These are phyloP conservation scores for Infundibulicybe gibba DNA, from an alignment of 768 basidiomycete genomes.

Conservation along the genomic window DNA sequence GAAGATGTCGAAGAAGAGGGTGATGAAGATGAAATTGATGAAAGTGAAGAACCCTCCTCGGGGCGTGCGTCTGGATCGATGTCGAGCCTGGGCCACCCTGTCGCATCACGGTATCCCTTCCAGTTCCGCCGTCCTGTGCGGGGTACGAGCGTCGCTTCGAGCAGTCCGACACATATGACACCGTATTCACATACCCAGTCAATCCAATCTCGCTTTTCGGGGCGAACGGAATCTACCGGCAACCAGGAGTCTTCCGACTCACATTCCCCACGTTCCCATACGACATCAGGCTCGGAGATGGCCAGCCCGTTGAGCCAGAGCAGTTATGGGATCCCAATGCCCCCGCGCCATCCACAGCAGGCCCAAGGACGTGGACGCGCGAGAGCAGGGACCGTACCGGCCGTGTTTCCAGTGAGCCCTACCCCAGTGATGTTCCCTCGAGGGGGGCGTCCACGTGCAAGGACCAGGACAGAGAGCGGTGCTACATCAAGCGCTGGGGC, in stretches of 20 bases:
- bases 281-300: constrained; percentile 29
- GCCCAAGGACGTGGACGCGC: constrained; percentile 21
- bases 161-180: constrained; percentile 34
- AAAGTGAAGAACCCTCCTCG: constrained; percentile 50
- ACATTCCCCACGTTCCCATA: constrained; percentile 40
- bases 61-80: constrained; percentile 76
- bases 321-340: constrained; percentile 37
- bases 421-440: constrained; percentile 24
- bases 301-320: constrained; percentile 29
- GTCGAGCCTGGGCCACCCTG: constrained; percentile 80
- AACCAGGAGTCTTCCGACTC: constrained; percentile 62
- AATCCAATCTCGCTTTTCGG: constrained; percentile 33
- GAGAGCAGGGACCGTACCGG: constrained; percentile 29
- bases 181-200: constrained; percentile 25
- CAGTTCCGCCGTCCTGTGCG: constrained; percentile 52
- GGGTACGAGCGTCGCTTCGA: constrained; percentile 38
- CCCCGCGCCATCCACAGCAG: constrained; percentile 33
- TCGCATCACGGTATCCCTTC: constrained; percentile 70
- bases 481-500: constrained; percentile 5
- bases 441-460: constrained; percentile 12
- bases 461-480: constrained; percentile 13
- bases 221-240: constrained; percentile 57
- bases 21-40: constrained; percentile 36
- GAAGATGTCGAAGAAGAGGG: constrained; percentile 24
- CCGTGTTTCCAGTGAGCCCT: constrained; percentile 17